These are phyloP conservation scores for Coemansia sp. DNA, from an alignment of 192 early-diverging fungal species.

Conservation along the genomic window DNA sequence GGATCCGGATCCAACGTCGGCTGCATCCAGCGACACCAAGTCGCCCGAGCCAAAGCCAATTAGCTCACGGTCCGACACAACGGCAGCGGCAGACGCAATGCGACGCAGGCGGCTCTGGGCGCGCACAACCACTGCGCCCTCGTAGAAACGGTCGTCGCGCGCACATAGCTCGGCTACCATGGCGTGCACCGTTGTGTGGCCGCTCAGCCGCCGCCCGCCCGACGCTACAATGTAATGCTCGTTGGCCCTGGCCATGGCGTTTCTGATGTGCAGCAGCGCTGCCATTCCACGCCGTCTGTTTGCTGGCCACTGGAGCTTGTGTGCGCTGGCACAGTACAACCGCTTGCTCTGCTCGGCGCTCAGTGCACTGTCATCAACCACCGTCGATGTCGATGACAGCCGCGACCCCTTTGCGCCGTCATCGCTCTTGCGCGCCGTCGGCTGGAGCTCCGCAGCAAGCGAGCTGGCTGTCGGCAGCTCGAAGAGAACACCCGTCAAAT, in stretches of 20 bases:
- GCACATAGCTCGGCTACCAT: conserved; percentile 30
- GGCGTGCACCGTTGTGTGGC: conserved; percentile 12
- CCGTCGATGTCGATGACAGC: conserved; percentile 48
- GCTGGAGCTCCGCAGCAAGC: neutral
- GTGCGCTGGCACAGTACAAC: conserved; percentile 36
- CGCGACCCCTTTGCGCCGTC: conserved; percentile 25
- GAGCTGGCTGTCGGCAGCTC: conserved; percentile 25
- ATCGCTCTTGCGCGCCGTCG: neutral
- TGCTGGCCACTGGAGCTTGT: conserved; percentile 44
- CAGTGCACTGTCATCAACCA: conserved; percentile 34
- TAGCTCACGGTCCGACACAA: conserved; percentile 22
- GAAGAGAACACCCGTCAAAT: conserved; percentile 44
- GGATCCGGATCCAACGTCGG: neutral
- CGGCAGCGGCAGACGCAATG: conserved; percentile 11
- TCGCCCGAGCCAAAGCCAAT: conserved; percentile 31
- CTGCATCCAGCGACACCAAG: conserved; percentile 40
- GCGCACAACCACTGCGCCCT: conserved; percentile 1
- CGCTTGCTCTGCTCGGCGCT: conserved; percentile 43
- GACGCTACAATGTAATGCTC: conserved; percentile 32
- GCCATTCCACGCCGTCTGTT: conserved; percentile 26
- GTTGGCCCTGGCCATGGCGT: conserved; percentile 45
- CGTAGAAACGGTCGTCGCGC: conserved; percentile 1
- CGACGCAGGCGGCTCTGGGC: neutral
- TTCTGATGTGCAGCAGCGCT: conserved; percentile 40
- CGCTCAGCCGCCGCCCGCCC: conserved; percentile 32